Base-by-base conservation (phyloP, 2,329 filamentous ascomycete genomes). In the Biscogniauxia sp. region DNA sequence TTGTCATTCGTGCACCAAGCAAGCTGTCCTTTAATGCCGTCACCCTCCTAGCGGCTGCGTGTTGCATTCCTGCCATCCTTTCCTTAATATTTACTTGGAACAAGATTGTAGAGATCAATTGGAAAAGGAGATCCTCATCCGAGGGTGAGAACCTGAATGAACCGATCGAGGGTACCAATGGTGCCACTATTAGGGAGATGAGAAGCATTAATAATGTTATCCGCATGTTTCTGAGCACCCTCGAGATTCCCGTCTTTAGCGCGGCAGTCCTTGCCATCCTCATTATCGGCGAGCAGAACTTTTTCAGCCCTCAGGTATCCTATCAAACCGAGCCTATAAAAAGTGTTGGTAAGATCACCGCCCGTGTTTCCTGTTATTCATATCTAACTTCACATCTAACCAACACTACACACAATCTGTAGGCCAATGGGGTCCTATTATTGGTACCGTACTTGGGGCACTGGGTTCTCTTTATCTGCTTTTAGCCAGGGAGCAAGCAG, bases 1-100 rank as follows among this genome's bases (percentile, higher is more conserved):
- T 86, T 55, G 81, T 89, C 2, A 82, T 90, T 23, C 86, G 86
- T 0, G 80, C 79, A 0, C 88, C 87, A 0, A 64, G 75, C 3
- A 76, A 71, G 11, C 74, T 90, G 23, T 83, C 81, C 0, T 88
- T 89, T 68, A 81, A 82, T 53, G 80, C 85, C 0, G 84, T 78
- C 0, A 88, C 84, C 8, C 78, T 90, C 1, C 75, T 90, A 1
- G 81, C 85, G 0, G 85, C 86, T 1, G 88, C 83, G 1, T 88
- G 86, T 61, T 89, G 86, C 60, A 82, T 90, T 2, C 86, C 87
- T 0, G 84, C 86, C 1, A 81, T 89, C 9, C 73, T 90, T 0
- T 86, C 84, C 8, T 73, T 89, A 8, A 64, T 65, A 45, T 86
- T 82, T 0, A 88, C 85, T 73, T 86, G 83, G 82, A 83, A 85